These are phyloP conservation scores for Floccularia luteovirens DNA, from an alignment of 768 basidiomycete species.

Conservation along the genomic window DNA sequence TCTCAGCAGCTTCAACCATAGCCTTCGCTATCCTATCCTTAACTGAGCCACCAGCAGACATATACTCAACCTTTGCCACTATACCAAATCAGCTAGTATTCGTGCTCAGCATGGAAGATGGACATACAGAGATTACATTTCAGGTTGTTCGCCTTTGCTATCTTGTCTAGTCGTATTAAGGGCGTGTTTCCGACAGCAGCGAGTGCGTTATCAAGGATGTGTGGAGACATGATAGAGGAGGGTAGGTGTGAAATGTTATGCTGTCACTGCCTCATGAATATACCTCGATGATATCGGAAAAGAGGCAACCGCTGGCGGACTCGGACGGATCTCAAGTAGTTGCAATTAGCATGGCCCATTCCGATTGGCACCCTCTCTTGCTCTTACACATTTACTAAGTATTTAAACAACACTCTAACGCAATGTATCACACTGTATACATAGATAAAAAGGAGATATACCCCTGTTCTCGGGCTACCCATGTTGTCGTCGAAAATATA, in stretches of 20 bases:
- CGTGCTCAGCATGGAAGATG: not conserved
- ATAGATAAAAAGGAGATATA: too few species aligned
- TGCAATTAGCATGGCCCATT: too few species aligned
- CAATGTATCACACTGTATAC: too few species aligned
- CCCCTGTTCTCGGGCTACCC: too few species aligned
- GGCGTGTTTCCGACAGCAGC: constrained; percentile 90
- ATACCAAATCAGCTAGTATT: constrained; percentile 4
- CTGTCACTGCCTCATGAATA: too few species aligned
- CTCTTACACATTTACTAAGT: too few species aligned
- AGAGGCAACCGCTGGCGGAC: too few species aligned
- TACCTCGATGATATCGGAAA: too few species aligned
- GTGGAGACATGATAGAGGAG: constrained; percentile 24
- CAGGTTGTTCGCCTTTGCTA: constrained; percentile 66
- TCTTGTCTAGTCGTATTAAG: constrained; percentile 76
- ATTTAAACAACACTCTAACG: too few species aligned
- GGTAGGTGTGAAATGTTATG: constrained; percentile 3
- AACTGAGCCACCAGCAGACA: constrained; percentile 87
- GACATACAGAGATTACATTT: constrained; percentile 85
- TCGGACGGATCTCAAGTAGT: too few species aligned
- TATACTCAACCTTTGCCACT: constrained; percentile 90
- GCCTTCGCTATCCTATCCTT: constrained; percentile 96
- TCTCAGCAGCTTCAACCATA: constrained; percentile 95
- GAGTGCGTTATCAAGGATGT: constrained; percentile 70
- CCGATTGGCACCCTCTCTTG: too few species aligned
- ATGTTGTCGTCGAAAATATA: too few species aligned